Evolutionary conservation across 257 asterid genomes (phyloP).

Genomic region (Paraleonurus japonicus): DNA sequence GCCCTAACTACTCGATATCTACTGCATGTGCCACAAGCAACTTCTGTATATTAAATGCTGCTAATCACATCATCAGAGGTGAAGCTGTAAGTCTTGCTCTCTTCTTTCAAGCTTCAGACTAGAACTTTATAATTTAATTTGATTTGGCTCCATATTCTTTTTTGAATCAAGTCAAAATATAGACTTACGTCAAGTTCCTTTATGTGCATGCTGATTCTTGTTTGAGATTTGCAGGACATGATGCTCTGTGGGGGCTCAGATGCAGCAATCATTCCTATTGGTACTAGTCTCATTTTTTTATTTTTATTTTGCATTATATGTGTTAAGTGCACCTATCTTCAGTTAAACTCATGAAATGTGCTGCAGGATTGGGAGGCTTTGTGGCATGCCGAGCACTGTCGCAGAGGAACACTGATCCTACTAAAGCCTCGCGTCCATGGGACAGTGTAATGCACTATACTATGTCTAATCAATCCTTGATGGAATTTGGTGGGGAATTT

Average conservation of each 20-base stretch:
- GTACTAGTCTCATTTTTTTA: conserved; percentile 35
- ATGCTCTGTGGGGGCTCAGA: conserved; percentile 99
- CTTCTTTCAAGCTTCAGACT: conserved; percentile 30
- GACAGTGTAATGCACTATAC: conserved; percentile 63
- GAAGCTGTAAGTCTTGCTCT: conserved; percentile 77
- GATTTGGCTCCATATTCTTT: conserved; percentile 12
- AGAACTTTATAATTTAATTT: conserved; percentile 4
- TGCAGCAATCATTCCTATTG: conserved; percentile 91
- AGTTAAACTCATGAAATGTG: conserved; percentile 24
- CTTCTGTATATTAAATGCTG: conserved; percentile 91
- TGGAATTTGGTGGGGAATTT: conserved; percentile 16
- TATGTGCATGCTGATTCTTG: conserved; percentile 18
- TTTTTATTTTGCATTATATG: background rate
- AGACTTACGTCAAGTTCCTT: conserved; percentile 13
- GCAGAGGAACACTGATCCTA: conserved; percentile 76
- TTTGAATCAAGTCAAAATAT: background rate
- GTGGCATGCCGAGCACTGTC: conserved; percentile 94
- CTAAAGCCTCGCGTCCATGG: conserved; percentile 98
- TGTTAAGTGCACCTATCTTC: conserved; percentile 14
- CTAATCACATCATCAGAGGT: conserved; percentile 95
- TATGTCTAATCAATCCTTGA: conserved; percentile 11
- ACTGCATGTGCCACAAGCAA: conserved; percentile 98
- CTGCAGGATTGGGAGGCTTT: conserved; percentile 92
- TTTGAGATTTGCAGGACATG: conserved; percentile 64
- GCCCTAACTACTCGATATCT: conserved; percentile 95